Conservation (phyloP, 352 stramenopile genomes). For the Paralagenidium karlingii region DNA sequence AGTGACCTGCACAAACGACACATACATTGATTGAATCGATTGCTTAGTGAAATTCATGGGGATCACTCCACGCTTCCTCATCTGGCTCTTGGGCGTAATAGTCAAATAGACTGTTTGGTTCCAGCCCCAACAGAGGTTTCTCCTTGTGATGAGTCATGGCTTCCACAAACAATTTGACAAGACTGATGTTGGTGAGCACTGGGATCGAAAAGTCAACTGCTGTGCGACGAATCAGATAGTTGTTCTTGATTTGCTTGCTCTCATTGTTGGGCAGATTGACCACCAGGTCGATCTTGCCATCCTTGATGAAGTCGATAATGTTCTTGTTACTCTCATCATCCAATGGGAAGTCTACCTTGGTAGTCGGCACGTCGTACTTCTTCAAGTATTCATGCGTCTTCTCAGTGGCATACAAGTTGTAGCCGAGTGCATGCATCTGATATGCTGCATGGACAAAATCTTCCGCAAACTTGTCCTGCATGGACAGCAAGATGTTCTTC, state of each 20-base stretch:
- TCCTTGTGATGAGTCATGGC: constrained; percentile 89
- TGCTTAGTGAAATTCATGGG: constrained; percentile 93
- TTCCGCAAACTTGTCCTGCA: constrained; percentile 91
- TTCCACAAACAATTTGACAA: constrained; percentile 89
- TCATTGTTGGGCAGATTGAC: constrained; percentile 87
- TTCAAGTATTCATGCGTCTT: constrained; percentile 84
- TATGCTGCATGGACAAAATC: constrained; percentile 93
- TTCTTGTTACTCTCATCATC: constrained; percentile 56
- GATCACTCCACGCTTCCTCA: constrained; percentile 86
- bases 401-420: constrained; percentile 92
- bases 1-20: no score
- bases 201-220: constrained; percentile 89
- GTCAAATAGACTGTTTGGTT: constrained; percentile 94
- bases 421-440: constrained; percentile 92
- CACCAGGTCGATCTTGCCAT: constrained; percentile 91
- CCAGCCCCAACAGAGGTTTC: constrained; percentile 85
- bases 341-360: constrained; percentile 70
- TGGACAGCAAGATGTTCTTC: constrained; percentile 94
- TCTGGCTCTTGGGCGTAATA: constrained; percentile 92
- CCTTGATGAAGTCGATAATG: constrained; percentile 86
- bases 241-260: constrained; percentile 84
- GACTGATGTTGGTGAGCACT: constrained; percentile 85
- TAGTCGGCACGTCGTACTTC: constrained; percentile 81
- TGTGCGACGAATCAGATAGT: constrained; percentile 88
- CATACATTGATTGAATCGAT: no score